Evolutionary conservation across 2,329 filamentous ascomycete genomes (phyloP), one percentile per base, ranked within the genome.

Genomic region (Nothomitra cinnamomea): DNA sequence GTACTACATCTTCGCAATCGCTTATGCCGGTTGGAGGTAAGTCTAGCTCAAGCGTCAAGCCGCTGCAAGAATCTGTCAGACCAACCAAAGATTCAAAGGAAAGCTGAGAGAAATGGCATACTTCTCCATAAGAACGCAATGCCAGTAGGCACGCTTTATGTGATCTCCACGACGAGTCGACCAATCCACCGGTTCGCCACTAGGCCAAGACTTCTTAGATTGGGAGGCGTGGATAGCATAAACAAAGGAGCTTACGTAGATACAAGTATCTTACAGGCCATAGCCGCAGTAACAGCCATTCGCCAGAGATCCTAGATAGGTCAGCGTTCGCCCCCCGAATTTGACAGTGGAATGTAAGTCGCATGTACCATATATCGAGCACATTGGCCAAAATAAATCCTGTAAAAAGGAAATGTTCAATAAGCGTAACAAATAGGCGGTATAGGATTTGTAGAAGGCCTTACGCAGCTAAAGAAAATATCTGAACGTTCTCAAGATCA

Each of bases 251-350:
- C n/a, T 41, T 63, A 78, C 76, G 74, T 77, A 43, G 70, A 71
- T 56, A 81, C 68, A 35, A 80, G 61, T 1, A 75, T 69, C 60
- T 78, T 75, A 57, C 76, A 79, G 15, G 77, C 72, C 58, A 74
- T 65, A 1, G 77, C 80, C 2, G 79, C 77, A 17, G 69, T 70
- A 2, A 72, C 72, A 4, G 70, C 72, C 64, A 76, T 73, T 53
- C 76, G 71, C 78, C 78, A 81, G 57, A 78, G 79, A 56, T 80
- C 78, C 73, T 80, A 55, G 56, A 61, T 57, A 7, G n/a, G 19
- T 21, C 7, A 35, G 12, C 13, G 22, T 49, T 19, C 25, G 17
- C 25, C 57, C 52, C 28, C 58, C 55, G 60, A 2, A 60, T 56
- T 35, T 60, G 59, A 55, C 58, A 62, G 51, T 62, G 63, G 4